Evolutionary conservation across 176 grass and related monocot species (phyloP).

Genomic region (Eleusine coracana): DNA sequence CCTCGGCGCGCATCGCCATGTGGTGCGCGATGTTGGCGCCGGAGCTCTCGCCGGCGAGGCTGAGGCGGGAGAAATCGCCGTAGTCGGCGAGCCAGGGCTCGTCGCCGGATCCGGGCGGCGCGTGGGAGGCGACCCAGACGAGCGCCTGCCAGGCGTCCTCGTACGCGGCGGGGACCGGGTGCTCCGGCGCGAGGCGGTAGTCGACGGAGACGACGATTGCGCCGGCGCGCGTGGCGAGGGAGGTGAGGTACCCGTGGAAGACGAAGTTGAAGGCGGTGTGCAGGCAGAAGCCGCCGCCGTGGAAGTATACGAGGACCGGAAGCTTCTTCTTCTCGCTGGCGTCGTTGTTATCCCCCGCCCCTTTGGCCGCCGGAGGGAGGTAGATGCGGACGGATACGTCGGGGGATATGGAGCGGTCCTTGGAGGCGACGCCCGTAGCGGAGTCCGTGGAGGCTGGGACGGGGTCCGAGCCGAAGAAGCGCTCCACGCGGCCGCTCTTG

Average conservation of each 20-base stretch:
- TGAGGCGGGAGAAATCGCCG: slow-evolving; percentile 49
- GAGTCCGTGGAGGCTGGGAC: slow-evolving; percentile 47
- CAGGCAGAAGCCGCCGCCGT: slow-evolving; percentile 48
- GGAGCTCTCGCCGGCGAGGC: slow-evolving; percentile 63
- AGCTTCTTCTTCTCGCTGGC: slow-evolving; percentile 46
- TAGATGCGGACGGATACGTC: slow-evolving; percentile 52
- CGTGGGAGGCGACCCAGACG: slow-evolving; percentile 56
- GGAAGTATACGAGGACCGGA: slow-evolving; percentile 54
- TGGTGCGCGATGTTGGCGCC: slow-evolving; percentile 69
- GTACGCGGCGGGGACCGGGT: slow-evolving; percentile 68
- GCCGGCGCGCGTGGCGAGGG: slow-evolving; percentile 45
- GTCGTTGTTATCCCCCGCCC: background rate
- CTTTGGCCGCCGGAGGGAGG: slow-evolving; percentile 39
- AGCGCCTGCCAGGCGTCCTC: slow-evolving; percentile 47
- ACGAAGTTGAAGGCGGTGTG: slow-evolving; percentile 51
- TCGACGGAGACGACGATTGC: slow-evolving; percentile 63
- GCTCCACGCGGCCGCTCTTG: slow-evolving; percentile 60
- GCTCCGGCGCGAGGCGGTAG: slow-evolving; percentile 77
- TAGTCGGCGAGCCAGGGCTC: slow-evolving; percentile 57
- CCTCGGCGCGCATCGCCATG: slow-evolving; percentile 39
- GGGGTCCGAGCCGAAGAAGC: slow-evolving; percentile 50
- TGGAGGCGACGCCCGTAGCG: slow-evolving; percentile 50
- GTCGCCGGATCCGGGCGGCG: background rate
- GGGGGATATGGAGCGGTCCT: slow-evolving; percentile 47
- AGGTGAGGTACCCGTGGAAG: slow-evolving; percentile 55